Percentiles rank a stretch among this genome's conserved stretches.
These are phyloP conservation scores for Chlorencoelia australis DNA, from an alignment of 2,329 filamentous ascomycete species.

Conservation along the genomic window DNA sequence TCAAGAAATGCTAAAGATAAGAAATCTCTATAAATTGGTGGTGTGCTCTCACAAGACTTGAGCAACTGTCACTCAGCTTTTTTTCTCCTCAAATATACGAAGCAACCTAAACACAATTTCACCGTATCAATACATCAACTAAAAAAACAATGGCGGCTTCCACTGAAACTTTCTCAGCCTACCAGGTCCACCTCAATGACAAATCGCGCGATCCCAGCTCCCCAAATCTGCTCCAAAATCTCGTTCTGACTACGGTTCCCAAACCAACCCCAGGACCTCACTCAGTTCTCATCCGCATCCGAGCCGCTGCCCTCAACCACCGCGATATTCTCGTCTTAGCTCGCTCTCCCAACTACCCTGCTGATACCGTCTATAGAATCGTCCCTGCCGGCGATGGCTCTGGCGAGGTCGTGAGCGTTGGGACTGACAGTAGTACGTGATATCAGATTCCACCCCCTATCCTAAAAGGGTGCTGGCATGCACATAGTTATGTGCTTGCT, in stretches of 20 bases:
- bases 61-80: too few species aligned
- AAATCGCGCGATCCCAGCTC: slow-evolving; percentile 4
- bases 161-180: neutral
- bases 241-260: slow-evolving; percentile 1
- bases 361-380: neutral
- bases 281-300: slow-evolving; percentile 12
- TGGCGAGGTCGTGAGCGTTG: slow-evolving; percentile 43
- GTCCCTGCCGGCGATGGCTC: slow-evolving; percentile 62
- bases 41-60: too few species aligned
- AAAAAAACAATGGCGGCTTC: neutral
- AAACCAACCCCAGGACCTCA: slow-evolving; percentile 6
- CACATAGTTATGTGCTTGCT: too few species aligned
- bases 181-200: slow-evolving; percentile 10
- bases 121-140: too few species aligned
- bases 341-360: slow-evolving; percentile 11
- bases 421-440: slow-evolving; percentile 34
- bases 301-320: slow-evolving; percentile 13
- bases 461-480: too few species aligned
- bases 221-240: slow-evolving; percentile 4
- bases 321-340: slow-evolving; percentile 13
- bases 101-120: too few species aligned
- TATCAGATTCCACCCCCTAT: too few species aligned
- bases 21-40: too few species aligned
- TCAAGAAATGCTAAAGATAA: too few species aligned
- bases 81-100: too few species aligned